Evolutionary conservation across 768 basidiomycete species (phyloP).

Genomic region (Aureoboletus auriporus): DNA sequence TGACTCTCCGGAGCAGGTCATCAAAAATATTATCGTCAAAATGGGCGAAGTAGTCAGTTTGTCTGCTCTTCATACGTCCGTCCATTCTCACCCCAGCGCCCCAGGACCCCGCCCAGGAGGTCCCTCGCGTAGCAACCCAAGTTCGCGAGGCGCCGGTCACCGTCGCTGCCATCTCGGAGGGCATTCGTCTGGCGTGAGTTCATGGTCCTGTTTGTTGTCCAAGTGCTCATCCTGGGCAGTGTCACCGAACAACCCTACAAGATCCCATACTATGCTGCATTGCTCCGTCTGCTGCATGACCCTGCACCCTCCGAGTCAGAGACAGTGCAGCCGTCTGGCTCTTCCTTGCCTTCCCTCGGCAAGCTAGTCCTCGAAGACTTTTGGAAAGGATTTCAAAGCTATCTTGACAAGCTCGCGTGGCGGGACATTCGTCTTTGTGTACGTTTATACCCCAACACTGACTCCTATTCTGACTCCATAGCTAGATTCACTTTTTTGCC

Average conservation of each 20-base stretch:
- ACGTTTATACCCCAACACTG: slow-evolving; percentile 26
- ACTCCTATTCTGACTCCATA: slow-evolving; percentile 4
- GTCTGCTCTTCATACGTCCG: no score
- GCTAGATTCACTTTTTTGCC: slow-evolving; percentile 89
- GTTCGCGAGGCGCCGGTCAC: slow-evolving; percentile 59
- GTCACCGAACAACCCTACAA: slow-evolving; percentile 94
- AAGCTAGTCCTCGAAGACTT: slow-evolving; percentile 81
- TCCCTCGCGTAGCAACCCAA: slow-evolving; percentile 61
- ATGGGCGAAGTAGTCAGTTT: slow-evolving; percentile 79
- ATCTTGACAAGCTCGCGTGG: slow-evolving; percentile 88
- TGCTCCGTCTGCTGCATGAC: slow-evolving; percentile 67
- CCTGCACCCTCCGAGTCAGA: slow-evolving; percentile 34
- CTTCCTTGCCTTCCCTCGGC: slow-evolving; percentile 46
- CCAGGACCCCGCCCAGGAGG: slow-evolving; percentile 69
- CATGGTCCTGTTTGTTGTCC: neutral
- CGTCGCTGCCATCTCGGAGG: slow-evolving; percentile 65
- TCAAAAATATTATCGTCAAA: slow-evolving; percentile 63
- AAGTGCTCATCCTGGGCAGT: slow-evolving; percentile 35
- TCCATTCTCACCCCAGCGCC: neutral
- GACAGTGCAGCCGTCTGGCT: slow-evolving; percentile 21
- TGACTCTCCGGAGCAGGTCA: slow-evolving; percentile 71
- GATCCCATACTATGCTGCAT: slow-evolving; percentile 81
- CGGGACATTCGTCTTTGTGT: slow-evolving; percentile 86
- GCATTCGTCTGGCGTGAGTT: slow-evolving; percentile 64
- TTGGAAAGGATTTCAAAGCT: slow-evolving; percentile 86